A percentile compares a stretch with the other conserved stretches of the same genome.
phyloP scores from a whole-genome alignment of 495 filamentous ascomycete species.

The Penicillium parvum region DNA sequence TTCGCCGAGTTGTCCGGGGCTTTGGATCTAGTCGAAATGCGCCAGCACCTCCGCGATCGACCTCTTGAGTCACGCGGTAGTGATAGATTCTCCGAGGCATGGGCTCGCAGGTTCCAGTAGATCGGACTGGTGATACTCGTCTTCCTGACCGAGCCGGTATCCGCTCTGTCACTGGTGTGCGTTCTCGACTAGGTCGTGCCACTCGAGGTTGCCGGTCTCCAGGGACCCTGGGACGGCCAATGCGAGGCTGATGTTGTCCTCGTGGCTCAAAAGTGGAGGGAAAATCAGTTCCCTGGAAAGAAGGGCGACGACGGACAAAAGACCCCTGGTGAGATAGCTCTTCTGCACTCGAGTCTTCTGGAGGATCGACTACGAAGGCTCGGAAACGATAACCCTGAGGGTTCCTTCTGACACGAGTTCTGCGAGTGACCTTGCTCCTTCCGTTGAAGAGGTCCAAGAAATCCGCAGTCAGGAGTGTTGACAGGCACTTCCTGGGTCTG shows the following conservation, averaged over 20 bases:
- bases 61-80: not conserved
- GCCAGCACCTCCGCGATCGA: not conserved
- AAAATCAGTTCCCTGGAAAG: not conserved
- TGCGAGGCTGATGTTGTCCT: not conserved
- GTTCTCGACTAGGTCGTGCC: conserved; percentile 17
- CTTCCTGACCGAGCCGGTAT: conserved; percentile 12
- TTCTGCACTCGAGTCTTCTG: not conserved
- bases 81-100: not conserved
- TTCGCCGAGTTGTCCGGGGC: too few relatives aligned
- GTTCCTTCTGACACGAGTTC: not conserved
- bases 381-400: not conserved
- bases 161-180: conserved; percentile 19
- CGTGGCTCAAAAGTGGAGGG: not conserved
- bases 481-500: not conserved
- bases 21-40: too few relatives aligned
- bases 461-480: not conserved
- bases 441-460: not conserved
- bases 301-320: too few relatives aligned
- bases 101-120: not conserved
- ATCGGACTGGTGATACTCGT: not conserved
- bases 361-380: not conserved
- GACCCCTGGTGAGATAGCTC: too few relatives aligned
- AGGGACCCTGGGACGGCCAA: not conserved
- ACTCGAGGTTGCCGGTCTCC: not conserved
- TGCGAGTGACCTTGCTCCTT: not conserved